Percentiles rank a stretch among this genome's conserved stretches.
These are phyloP conservation scores for Breynia disticha DNA, from an alignment of 441 rosid species.

Conservation along the genomic window DNA sequence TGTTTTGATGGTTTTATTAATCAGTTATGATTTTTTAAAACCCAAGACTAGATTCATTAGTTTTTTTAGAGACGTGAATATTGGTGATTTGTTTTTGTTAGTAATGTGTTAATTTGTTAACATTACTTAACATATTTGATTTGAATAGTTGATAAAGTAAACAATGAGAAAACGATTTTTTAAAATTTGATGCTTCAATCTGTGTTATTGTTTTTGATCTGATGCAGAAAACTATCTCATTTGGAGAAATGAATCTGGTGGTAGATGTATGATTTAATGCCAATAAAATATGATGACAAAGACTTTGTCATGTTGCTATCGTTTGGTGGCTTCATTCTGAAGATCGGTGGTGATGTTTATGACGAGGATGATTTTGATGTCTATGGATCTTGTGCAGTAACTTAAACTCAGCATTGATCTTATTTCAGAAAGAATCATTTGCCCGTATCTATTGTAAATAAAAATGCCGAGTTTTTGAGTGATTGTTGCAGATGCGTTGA, in stretches of 20 bases:
- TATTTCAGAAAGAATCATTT: too few relatives aligned
- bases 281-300: slow-evolving; percentile 12
- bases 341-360: slow-evolving; percentile 16
- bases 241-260: not conserved
- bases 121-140: too few relatives aligned
- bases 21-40: too few relatives aligned
- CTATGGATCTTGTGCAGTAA: slow-evolving; percentile 17
- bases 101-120: too few relatives aligned
- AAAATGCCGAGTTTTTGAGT: slow-evolving; percentile 17
- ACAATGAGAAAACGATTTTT: too few relatives aligned
- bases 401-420: slow-evolving; percentile 10
- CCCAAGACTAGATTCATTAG: too few relatives aligned
- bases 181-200: too few relatives aligned
- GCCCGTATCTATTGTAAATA: slow-evolving; percentile 23
- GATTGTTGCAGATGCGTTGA: slow-evolving; percentile 33
- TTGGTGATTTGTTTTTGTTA: too few relatives aligned
- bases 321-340: slow-evolving; percentile 12
- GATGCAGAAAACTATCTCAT: slow-evolving; percentile 17
- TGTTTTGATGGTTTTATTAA: too few relatives aligned
- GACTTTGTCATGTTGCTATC: slow-evolving; percentile 10
- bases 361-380: not conserved
- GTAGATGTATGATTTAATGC: slow-evolving; percentile 8
- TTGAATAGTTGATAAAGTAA: too few relatives aligned
- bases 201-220: not conserved
- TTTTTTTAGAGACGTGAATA: too few relatives aligned